Evolutionary conservation across 345 rosid genomes (phyloP), one percentile per base, ranked within the genome.

Genomic region (Syzygium aqueum): DNA sequence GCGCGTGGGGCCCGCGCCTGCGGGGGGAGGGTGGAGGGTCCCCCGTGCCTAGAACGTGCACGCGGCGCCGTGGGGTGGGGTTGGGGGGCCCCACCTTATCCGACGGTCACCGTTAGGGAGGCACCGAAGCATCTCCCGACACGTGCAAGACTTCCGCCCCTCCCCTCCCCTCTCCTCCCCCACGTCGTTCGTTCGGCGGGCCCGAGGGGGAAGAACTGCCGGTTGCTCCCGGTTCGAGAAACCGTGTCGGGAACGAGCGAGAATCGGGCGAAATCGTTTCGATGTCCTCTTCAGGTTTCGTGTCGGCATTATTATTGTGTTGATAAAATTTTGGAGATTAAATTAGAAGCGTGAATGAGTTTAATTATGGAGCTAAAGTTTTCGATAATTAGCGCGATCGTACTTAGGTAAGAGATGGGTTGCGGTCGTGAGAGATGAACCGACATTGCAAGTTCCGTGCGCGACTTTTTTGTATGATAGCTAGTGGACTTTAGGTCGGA

Each of bases 81-180:
- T 37, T 37, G 40, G 46, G 46, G 80, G 80, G 80, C 19, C 80
- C 49, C 80, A 73, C 10, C 80, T 73, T 73, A 73, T 73, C 80
- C 80, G 49, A 73, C 80, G 80, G 80, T 73, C 80, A 73, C 80
- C 80, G 80, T 73, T 73, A 14, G 25, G 49, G 80, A 17, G 49
- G 49, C 80, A 73, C 25, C 80, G 49, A 73, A 33, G 49, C 80
- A 73, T 73, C 80, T 73, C 25, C 9, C 25, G 80, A 73, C 80
- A 37, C 49, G 80, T 73, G 8, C 30, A 5, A 5, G 23, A 14
- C n/a, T 3, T 30, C 11, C 12, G 10, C 43, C 46, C 46, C 46
- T 5, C 46, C 1, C 46, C 46, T 5, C 5, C 6, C 43, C 5
- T 6, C 43, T 4, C 43, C 1, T 5, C 46, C 46, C 46, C 78